These are phyloP conservation scores for Boletus edulis DNA, from an alignment of 768 basidiomycete species.

Conservation along the genomic window DNA sequence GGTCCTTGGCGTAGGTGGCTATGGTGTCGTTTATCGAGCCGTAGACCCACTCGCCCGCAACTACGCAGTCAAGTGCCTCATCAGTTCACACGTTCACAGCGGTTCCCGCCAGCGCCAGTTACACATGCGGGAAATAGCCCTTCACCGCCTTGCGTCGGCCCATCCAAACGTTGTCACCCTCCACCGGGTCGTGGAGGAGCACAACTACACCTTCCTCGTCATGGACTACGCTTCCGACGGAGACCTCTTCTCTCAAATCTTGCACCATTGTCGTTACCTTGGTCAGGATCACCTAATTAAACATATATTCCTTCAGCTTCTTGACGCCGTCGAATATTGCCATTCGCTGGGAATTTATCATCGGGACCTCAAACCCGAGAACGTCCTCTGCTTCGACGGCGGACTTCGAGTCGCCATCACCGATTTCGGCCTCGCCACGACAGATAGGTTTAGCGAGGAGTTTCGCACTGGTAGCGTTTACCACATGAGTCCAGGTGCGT, in stretches of 20 bases:
- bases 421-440: conserved; percentile 94
- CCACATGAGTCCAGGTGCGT: conserved; percentile 92
- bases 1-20: conserved; percentile 90
- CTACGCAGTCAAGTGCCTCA: conserved; percentile 91
- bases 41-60: conserved; percentile 55
- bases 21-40: conserved; percentile 93
- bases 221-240: conserved; percentile 92
- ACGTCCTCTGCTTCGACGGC: conserved; percentile 80
- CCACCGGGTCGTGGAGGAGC: conserved; percentile 84
- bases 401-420: conserved; percentile 82
- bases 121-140: conserved; percentile 85
- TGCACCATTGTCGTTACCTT: conserved; percentile 70
- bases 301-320: conserved; percentile 87
- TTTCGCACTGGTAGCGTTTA: conserved; percentile 97
- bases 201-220: conserved; percentile 79
- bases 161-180: conserved; percentile 85
- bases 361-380: conserved; percentile 97
- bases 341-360: conserved; percentile 92
- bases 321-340: conserved; percentile 92
- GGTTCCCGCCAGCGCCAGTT: conserved; percentile 61
- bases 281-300: conserved; percentile 85
- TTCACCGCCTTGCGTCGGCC: conserved; percentile 71
- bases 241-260: conserved; percentile 90
- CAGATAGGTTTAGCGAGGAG: conserved; percentile 79
- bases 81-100: conserved; percentile 45